Conservation (phyloP, 768 basidiomycete genomes). For the Steccherinum ochraceum region DNA sequence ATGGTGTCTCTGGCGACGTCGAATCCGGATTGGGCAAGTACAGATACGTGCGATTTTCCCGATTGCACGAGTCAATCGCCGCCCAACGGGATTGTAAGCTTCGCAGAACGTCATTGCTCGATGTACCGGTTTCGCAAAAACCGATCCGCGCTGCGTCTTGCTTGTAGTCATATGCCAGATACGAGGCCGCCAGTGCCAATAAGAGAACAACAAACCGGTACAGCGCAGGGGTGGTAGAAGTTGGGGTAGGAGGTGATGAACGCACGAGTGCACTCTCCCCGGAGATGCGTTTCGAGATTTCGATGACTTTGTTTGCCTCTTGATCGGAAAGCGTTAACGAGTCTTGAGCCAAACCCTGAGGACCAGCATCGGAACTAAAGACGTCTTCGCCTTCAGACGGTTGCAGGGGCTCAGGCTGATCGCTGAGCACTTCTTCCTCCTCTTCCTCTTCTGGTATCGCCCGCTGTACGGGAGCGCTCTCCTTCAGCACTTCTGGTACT, state of each 20-base stretch:
- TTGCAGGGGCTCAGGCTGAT: background rate
- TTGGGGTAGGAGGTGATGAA: background rate
- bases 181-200: conserved; percentile 13
- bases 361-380: background rate
- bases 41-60: conserved; percentile 44
- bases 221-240: background rate
- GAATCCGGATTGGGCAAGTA: conserved; percentile 19
- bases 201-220: conserved; percentile 26
- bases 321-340: background rate
- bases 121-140: conserved; percentile 62
- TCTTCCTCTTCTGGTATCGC: background rate
- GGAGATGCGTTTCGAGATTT: conserved; percentile 33
- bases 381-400: conserved; percentile 1
- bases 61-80: conserved; percentile 51
- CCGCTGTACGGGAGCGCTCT: background rate
- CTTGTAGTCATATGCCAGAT: conserved; percentile 46
- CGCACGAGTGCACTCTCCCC: conserved; percentile 21
- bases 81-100: conserved; percentile 36
- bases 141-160: conserved; percentile 64
- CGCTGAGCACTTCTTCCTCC: no score
- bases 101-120: conserved; percentile 53
- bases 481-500: conserved; percentile 3
- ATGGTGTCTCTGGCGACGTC: conserved; percentile 1
- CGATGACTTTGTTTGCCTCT: conserved; percentile 11
- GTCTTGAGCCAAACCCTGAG: background rate